A percentile compares a stretch with the other conserved stretches of the same genome.
These are phyloP conservation scores for Mimosa bimucronata DNA, from an alignment of 306 rosid species.

Conservation along the genomic window DNA sequence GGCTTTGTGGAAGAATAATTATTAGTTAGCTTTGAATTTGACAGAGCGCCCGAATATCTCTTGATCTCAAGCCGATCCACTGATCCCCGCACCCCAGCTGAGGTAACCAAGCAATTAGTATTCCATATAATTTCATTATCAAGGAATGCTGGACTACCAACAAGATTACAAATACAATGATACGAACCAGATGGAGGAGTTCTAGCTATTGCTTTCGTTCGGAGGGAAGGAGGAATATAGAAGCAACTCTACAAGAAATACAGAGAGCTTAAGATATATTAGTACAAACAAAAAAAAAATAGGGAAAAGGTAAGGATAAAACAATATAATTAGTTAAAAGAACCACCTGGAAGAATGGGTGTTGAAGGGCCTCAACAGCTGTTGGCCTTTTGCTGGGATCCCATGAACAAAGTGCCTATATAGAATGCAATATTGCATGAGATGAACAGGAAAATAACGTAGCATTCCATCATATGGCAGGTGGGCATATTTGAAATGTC, in stretches of 20 bases:
- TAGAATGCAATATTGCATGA: neutral
- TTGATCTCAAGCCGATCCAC: conserved; percentile 65
- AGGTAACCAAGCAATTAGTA: conserved; percentile 31
- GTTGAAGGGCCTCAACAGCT: conserved; percentile 91
- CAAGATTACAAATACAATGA: conserved; percentile 35
- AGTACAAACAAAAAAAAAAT: neutral
- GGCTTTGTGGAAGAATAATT: conserved; percentile 62
- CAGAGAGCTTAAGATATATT: neutral
- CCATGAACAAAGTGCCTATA: conserved; percentile 95
- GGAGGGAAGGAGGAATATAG: conserved; percentile 93
- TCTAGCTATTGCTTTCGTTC: conserved; percentile 64
- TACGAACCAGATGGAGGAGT: conserved; percentile 89
- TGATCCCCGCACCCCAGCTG: conserved; percentile 64
- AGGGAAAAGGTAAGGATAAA: neutral
- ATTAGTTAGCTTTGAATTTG: conserved; percentile 58
- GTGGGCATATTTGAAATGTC: neutral
- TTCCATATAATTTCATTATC: conserved; percentile 26
- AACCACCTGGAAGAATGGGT: conserved; percentile 92
- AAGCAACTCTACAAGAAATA: conserved; percentile 70
- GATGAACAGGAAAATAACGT: conserved; percentile 1
- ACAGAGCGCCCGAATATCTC: conserved; percentile 59
- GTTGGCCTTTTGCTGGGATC: conserved; percentile 96
- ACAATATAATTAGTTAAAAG: conserved; percentile 17
- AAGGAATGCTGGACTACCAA: neutral
- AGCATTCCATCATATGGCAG: neutral